phyloP scores from a whole-genome alignment of 2,329 filamentous ascomycete species.

The Sphaerostilbella broomeana region DNA sequence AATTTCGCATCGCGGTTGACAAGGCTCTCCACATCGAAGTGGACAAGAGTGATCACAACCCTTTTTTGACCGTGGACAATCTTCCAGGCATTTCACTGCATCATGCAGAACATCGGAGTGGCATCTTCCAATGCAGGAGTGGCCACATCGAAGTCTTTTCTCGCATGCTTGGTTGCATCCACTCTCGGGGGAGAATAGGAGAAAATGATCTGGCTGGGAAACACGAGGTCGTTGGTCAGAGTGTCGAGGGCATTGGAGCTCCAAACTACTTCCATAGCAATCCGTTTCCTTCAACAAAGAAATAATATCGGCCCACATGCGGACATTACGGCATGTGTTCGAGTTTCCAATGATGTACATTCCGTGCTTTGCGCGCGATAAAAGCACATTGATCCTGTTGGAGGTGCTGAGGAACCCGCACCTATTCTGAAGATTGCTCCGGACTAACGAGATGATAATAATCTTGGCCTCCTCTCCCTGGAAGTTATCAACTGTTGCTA shows the following conservation, averaged over 20 bases:
- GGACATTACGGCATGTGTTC: slow-evolving; percentile 46
- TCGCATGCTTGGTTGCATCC: slow-evolving; percentile 52
- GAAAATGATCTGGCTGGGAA: slow-evolving; percentile 51
- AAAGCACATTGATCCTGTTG: slow-evolving; percentile 63
- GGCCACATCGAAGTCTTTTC: slow-evolving; percentile 41
- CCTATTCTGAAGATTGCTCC: slow-evolving; percentile 54
- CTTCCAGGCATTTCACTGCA: slow-evolving; percentile 38
- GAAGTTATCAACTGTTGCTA: slow-evolving; percentile 68
- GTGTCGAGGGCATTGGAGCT: slow-evolving; percentile 58
- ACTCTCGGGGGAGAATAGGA: slow-evolving; percentile 50
- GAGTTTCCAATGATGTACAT: slow-evolving; percentile 68
- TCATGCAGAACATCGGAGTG: slow-evolving; percentile 42
- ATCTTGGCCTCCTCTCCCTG: slow-evolving; percentile 71
- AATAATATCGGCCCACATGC: slow-evolving; percentile 58
- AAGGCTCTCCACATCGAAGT: slow-evolving; percentile 36
- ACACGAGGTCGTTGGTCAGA: slow-evolving; percentile 44
- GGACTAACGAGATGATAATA: slow-evolving; percentile 61
- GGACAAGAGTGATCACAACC: slow-evolving; percentile 41
- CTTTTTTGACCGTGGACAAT: slow-evolving; percentile 34
- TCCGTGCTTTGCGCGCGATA: slow-evolving; percentile 60
- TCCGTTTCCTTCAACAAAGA: slow-evolving; percentile 38
- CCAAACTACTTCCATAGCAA: slow-evolving; percentile 44
- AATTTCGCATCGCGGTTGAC: slow-evolving; percentile 32
- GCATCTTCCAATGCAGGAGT: slow-evolving; percentile 38
- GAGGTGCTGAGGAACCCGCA: slow-evolving; percentile 61